Percentiles rank a stretch among this genome's conserved stretches.
These are phyloP conservation scores for Auricularia sp. DNA, from an alignment of 768 basidiomycete genomes.

Conservation along the genomic window DNA sequence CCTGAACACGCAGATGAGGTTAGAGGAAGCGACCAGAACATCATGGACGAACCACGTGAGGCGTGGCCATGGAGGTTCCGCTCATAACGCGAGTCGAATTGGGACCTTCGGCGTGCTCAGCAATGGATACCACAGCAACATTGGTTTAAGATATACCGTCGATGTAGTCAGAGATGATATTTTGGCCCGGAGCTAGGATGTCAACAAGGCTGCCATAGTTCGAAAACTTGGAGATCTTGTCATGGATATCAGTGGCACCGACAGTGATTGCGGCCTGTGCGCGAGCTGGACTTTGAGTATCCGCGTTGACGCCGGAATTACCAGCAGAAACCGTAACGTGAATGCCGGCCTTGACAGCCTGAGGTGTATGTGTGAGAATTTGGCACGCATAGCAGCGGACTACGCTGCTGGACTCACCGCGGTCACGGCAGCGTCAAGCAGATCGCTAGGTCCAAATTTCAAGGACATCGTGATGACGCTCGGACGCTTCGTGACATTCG, in stretches of 20 bases:
- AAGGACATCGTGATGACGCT: conserved; percentile 8
- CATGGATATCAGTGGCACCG: conserved; percentile 9
- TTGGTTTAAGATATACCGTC: conserved; percentile 1
- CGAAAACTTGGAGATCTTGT: conserved; percentile 8
- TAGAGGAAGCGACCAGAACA: conserved; percentile 1
- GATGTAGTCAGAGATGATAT: conserved; percentile 7
- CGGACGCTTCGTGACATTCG: neutral
- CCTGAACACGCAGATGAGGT: neutral
- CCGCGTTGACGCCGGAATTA: conserved; percentile 6
- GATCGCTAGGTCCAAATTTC: conserved; percentile 3
- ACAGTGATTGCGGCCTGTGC: conserved; percentile 8
- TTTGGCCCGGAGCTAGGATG: conserved; percentile 9
- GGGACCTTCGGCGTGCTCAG: neutral
- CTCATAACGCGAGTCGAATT: conserved; percentile 1
- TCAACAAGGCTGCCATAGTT: conserved; percentile 11
- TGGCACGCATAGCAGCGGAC: no score
- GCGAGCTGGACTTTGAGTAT: conserved; percentile 7
- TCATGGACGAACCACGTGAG: neutral
- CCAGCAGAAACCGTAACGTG: conserved; percentile 12
- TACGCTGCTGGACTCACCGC: conserved; percentile 13
- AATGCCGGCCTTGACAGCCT: conserved; percentile 6
- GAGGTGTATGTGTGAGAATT: neutral
- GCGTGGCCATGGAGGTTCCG: conserved; percentile 9
- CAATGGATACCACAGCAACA: neutral
- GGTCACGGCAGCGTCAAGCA: neutral